Conservation (phyloP, 768 basidiomycete species). For the Mycena alexandri region DNA sequence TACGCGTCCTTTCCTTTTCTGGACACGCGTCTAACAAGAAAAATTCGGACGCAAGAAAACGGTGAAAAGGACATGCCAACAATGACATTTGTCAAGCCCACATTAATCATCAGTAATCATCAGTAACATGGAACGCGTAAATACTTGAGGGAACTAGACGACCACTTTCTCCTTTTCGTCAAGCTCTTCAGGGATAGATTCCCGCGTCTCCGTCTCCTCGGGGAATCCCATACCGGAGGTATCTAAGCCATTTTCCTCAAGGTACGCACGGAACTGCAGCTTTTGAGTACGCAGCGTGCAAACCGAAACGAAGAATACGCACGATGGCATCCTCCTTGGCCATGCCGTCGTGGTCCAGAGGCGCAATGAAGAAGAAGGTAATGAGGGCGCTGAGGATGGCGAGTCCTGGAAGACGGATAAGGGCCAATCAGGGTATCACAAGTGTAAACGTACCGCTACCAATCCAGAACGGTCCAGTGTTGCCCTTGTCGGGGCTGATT, state of each 20-base stretch:
- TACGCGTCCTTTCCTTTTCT: conserved; percentile 15
- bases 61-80: background rate
- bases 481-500: conserved; percentile 63
- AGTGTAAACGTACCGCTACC: conserved; percentile 67
- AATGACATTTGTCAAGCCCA: conserved; percentile 8
- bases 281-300: background rate
- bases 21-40: background rate
- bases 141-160: background rate
- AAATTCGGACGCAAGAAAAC: background rate
- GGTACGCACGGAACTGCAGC: conserved; percentile 82
- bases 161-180: conserved; percentile 31
- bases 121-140: background rate
- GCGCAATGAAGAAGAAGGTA: conserved; percentile 79
- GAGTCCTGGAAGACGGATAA: conserved; percentile 56
- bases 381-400: conserved; percentile 83
- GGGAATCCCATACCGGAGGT: conserved; percentile 77
- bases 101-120: conserved; percentile 16
- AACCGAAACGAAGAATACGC: conserved; percentile 38
- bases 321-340: conserved; percentile 77
- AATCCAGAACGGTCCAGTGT: conserved; percentile 91
- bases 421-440: too few species aligned
- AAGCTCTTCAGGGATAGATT: conserved; percentile 25
- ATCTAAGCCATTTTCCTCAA: conserved; percentile 85
- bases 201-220: conserved; percentile 5
- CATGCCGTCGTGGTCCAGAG: conserved; percentile 85